Percentiles rank a stretch among this genome's conserved stretches.
These are phyloP conservation scores for Odonthalia washingtoniensis DNA, from an alignment of 31 red algal species.

Conservation along the genomic window DNA sequence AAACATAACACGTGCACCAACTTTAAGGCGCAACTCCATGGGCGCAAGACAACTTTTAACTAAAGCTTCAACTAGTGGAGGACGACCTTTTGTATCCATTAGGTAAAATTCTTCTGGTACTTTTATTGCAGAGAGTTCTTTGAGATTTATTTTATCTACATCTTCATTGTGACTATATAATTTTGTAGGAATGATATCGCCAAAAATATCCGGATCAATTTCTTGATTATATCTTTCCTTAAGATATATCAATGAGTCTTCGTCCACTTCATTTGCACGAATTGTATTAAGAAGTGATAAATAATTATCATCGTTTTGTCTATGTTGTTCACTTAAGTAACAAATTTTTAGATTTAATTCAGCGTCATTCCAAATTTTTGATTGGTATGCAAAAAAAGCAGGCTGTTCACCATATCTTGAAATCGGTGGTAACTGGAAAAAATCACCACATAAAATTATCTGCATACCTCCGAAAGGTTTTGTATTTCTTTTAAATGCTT, in stretches of 20 bases:
- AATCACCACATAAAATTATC: conserved; percentile 47
- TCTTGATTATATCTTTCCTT: neutral
- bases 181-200: neutral
- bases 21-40: conserved; percentile 22
- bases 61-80: neutral
- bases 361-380: conserved; percentile 1
- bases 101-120: conserved; percentile 2
- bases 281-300: conserved; percentile 11
- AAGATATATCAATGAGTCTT: neutral
- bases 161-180: conserved; percentile 6
- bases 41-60: conserved; percentile 7
- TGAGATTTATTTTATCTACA: conserved; percentile 21
- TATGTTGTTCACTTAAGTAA: neutral
- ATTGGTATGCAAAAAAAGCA: conserved; percentile 14
- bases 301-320: neutral
- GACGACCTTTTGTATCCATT: conserved; percentile 3
- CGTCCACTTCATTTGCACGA: neutral
- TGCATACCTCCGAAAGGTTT: conserved; percentile 46
- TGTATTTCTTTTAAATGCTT: neutral
- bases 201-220: neutral
- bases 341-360: neutral
- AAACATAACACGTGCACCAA: conserved; percentile 41
- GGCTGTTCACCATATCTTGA: too few species aligned
- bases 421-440: conserved; percentile 55
- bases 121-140: conserved; percentile 8